A percentile compares a stretch with the other conserved stretches of the same genome.
Conservation (phyloP, 2,329 filamentous ascomycete genomes). For the Colletotrichum cereale region DNA sequence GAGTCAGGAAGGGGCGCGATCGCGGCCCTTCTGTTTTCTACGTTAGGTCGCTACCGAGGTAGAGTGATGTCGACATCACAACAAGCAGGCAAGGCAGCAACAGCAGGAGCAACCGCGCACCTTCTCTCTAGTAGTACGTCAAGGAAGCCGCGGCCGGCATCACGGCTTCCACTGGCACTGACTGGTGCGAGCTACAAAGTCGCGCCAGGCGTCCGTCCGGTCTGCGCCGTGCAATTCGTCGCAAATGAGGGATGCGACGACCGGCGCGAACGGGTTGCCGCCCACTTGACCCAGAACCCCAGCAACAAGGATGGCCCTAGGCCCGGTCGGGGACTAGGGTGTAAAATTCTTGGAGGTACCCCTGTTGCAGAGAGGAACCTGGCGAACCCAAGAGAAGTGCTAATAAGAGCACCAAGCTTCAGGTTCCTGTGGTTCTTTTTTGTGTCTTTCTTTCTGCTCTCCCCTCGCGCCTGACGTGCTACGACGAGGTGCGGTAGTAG, state of each 20-base stretch:
- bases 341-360: conserved; percentile 11
- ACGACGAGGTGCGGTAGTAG: conserved; percentile 2
- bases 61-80: conserved; percentile 19
- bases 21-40: conserved; percentile 1
- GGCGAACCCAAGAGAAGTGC: conserved; percentile 25
- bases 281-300: conserved; percentile 24
- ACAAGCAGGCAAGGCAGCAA: conserved; percentile 30
- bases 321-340: conserved; percentile 5
- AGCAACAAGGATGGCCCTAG: conserved; percentile 28
- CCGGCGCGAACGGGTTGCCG: conserved; percentile 4
- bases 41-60: background rate
- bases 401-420: conserved; percentile 37
- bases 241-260: conserved; percentile 29
- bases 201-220: conserved; percentile 9
- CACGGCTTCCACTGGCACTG: conserved; percentile 29
- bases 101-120: conserved; percentile 27
- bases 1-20: conserved; percentile 14
- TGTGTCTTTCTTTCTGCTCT: conserved; percentile 10
- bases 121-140: conserved; percentile 12
- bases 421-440: conserved; percentile 15
- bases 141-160: conserved; percentile 13
- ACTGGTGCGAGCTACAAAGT: background rate
- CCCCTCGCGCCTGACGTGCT: background rate
- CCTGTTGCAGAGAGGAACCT: conserved; percentile 36
- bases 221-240: conserved; percentile 23